Base-by-base conservation (phyloP, 164 flowering plant species). In the Chimonanthus salicifolius region DNA sequence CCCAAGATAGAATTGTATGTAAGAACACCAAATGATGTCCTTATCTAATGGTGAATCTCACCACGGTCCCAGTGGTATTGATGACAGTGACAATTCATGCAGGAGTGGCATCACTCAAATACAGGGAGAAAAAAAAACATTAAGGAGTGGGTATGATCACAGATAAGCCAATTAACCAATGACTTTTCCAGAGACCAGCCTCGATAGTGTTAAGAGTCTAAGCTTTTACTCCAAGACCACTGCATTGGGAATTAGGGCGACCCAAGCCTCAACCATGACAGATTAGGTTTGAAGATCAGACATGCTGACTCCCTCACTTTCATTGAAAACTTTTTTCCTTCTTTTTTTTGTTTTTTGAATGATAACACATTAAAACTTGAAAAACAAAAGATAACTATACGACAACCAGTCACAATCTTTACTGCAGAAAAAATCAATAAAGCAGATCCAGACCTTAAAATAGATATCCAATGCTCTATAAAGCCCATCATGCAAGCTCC, bases 391-490 rank as follows among this genome's bases (percentile, higher is more conserved):
- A 33, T 33, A 33, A 33, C 33, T 33, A 33, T 1, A 6, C 9
- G 45, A 65, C 43, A 13, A 3, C 10, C 45, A 33, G 6, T 65
- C 33, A 33, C 33, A 33, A 33, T 33, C 45, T 43, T n/a, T n/a
- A 10, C 45, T 69, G 18, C 13, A 18, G 44, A 20, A 67, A 51
- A 20, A 10, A 50, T 64, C 20, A 58, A 15, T 18, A 47, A 75
- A 68, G 20, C 2, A 58, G 68, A 73, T 71, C 64, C 87, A 67
- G 70, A 94, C 98, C 98, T 95, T 91, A 75, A 91, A 83, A 82
- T 90, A 95, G 74, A 93, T 89, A 75, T 95, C 99, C 62, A 95
- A 64, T n/a, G 97, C 95, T 77, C 99, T 84, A 81, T 95, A 95
- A 4, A 95, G 77, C 69, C 99, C 99, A 76, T 95, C 99, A 80